Evolutionary conservation across 2,329 filamentous ascomycete genomes (phyloP).

Genomic region (Sphaerulina vaccinii): DNA sequence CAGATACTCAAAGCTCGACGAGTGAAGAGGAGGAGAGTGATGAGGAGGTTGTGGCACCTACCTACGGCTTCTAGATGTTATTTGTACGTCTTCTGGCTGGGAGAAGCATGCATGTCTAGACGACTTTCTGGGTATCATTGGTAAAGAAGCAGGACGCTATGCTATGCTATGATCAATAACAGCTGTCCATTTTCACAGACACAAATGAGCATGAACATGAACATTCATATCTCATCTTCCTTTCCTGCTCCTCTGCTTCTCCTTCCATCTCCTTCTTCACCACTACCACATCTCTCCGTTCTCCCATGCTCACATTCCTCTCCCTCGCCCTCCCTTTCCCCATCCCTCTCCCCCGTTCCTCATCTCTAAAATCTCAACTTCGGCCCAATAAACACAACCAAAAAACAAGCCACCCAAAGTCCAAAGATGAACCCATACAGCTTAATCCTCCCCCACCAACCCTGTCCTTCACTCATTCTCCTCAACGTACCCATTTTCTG

Average conservation of each 20-base stretch:
- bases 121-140: conserved; percentile 8
- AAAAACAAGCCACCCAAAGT: conserved; percentile 71
- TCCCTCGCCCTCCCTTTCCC: neutral
- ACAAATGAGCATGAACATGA: neutral
- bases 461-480: conserved; percentile 81
- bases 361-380: conserved; percentile 73
- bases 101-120: conserved; percentile 2
- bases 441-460: conserved; percentile 75
- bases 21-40: neutral
- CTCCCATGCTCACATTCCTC: neutral
- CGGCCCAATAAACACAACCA: conserved; percentile 81
- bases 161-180: neutral
- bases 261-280: neutral
- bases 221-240: neutral
- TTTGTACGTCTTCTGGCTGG: no score
- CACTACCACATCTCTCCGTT: neutral
- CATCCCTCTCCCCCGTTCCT: neutral
- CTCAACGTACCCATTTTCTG: conserved; percentile 74
- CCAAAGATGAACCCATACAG: conserved; percentile 82
- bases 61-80: neutral
- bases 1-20: no score
- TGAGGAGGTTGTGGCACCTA: no score
- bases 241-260: neutral
- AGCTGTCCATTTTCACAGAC: neutral
- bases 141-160: neutral